Conservation (phyloP, 1,139 yeast genomes). For the Candida anutae region DNA sequence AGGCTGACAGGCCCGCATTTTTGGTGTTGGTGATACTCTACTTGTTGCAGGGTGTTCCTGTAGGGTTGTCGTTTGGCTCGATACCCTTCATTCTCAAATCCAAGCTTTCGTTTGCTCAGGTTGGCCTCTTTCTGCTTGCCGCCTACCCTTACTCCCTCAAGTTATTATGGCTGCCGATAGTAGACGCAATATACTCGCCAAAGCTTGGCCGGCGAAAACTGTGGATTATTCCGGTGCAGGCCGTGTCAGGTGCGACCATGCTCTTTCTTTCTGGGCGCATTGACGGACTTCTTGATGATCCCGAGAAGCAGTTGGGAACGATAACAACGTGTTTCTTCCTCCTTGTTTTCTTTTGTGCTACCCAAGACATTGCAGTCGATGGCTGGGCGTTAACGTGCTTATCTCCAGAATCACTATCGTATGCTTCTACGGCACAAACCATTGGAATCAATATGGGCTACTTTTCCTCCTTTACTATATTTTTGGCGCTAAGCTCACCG, state of each 20-base stretch:
- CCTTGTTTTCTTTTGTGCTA: slow-evolving; percentile 84
- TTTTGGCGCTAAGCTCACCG: slow-evolving; percentile 82
- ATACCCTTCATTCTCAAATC: slow-evolving; percentile 87
- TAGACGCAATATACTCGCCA: slow-evolving; percentile 71
- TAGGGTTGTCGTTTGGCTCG: slow-evolving; percentile 92
- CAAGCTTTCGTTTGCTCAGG: slow-evolving; percentile 76
- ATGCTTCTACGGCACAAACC: slow-evolving; percentile 96
- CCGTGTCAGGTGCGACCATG: slow-evolving; percentile 63
- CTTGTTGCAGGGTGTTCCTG: slow-evolving; percentile 88
- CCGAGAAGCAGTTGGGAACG: slow-evolving; percentile 44
- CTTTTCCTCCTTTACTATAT: slow-evolving; percentile 84
- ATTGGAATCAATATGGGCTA: slow-evolving; percentile 92
- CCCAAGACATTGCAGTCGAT: slow-evolving; percentile 97
- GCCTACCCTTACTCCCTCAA: slow-evolving; percentile 92
- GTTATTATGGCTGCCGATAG: slow-evolving; percentile 91
- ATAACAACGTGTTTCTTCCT: slow-evolving; percentile 64
- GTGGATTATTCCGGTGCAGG: slow-evolving; percentile 93
- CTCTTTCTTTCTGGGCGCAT: slow-evolving; percentile 55
- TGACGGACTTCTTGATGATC: slow-evolving; percentile 47
- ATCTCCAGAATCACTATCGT: slow-evolving; percentile 72
- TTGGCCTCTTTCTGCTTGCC: slow-evolving; percentile 85
- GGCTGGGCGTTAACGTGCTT: slow-evolving; percentile 96
- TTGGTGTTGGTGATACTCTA: slow-evolving; percentile 63
- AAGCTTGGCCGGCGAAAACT: slow-evolving; percentile 76
- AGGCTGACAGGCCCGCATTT: slow-evolving; percentile 62